These are phyloP conservation scores for Aspergillus ostianus DNA, from an alignment of 495 filamentous ascomycete species.

Conservation along the genomic window DNA sequence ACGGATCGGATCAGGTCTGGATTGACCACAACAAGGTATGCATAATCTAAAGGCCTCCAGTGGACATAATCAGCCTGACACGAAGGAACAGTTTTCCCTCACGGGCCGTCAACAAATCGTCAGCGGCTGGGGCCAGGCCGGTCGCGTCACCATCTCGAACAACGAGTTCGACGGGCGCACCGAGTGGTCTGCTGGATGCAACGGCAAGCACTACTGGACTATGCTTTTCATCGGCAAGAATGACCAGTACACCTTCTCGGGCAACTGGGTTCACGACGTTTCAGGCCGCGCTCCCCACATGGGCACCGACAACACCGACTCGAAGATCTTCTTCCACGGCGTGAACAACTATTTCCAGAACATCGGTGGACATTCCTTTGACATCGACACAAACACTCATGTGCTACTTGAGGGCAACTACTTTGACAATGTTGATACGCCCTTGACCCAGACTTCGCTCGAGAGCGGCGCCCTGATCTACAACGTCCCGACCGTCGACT, in stretches of 20 bases:
- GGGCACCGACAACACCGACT: conserved; percentile 38
- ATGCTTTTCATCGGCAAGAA: conserved; percentile 22
- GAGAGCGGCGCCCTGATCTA: conserved; percentile 12
- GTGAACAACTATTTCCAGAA: conserved; percentile 26
- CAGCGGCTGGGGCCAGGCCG: conserved; percentile 13
- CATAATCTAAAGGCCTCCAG: no score
- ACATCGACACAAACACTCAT: conserved; percentile 17
- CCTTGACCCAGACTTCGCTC: conserved; percentile 9
- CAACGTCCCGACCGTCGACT: conserved; percentile 7
- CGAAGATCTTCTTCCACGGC: conserved; percentile 37
- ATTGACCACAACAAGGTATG: conserved; percentile 24
- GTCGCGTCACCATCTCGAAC: conserved; percentile 26
- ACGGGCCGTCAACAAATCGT: conserved; percentile 21
- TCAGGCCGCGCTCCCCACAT: conserved; percentile 35
- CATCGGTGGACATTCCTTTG: conserved; percentile 21
- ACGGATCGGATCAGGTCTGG: conserved; percentile 21
- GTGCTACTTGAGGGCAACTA: conserved; percentile 21
- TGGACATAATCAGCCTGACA: conserved; percentile 1
- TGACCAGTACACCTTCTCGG: conserved; percentile 19
- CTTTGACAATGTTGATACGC: conserved; percentile 15
- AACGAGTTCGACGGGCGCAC: conserved; percentile 47
- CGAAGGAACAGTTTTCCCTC: conserved; percentile 14
- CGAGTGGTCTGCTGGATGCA: conserved; percentile 45
- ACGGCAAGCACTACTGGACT: conserved; percentile 51
- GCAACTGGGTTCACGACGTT: conserved; percentile 40